phyloP scores from a whole-genome alignment of 2,329 filamentous ascomycete species.

The Samsoniella hepiali region DNA sequence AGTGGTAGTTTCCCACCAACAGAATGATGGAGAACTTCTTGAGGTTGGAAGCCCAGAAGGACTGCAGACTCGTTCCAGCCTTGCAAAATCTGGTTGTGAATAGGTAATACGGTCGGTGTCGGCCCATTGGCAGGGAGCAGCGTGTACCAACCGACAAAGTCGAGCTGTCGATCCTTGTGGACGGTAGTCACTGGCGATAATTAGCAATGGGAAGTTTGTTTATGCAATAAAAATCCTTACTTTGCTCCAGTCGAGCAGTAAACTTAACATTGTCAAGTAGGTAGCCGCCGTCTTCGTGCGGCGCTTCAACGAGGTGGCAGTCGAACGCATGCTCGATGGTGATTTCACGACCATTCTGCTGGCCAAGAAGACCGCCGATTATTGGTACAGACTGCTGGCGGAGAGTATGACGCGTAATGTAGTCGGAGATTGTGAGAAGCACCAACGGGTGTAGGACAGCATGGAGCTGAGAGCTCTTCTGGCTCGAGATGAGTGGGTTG shows the following conservation, averaged over 20 bases:
- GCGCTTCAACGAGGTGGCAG: conserved; percentile 54
- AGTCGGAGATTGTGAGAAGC: conserved; percentile 93
- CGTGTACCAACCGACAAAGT: conserved; percentile 91
- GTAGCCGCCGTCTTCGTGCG: conserved; percentile 51
- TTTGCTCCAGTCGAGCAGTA: conserved; percentile 73
- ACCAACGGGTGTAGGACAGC: conserved; percentile 89
- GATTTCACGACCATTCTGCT: conserved; percentile 85
- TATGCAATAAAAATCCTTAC: conserved; percentile 47
- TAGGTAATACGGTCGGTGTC: conserved; percentile 61
- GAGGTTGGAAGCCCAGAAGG: conserved; percentile 81
- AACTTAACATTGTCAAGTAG: conserved; percentile 72
- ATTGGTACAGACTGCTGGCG: conserved; percentile 72
- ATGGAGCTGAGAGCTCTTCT: conserved; percentile 70
- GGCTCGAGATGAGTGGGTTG: conserved; percentile 62
- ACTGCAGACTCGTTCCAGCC: conserved; percentile 81
- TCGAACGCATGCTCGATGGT: conserved; percentile 94
- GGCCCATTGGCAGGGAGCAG: conserved; percentile 72
- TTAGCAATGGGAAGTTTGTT: not conserved
- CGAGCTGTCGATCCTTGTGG: conserved; percentile 77
- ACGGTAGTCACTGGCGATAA: conserved; percentile 72
- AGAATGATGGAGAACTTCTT: conserved; percentile 49
- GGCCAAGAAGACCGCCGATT: conserved; percentile 83
- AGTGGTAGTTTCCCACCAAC: conserved; percentile 80
- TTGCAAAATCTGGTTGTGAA: conserved; percentile 74
- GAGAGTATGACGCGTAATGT: conserved; percentile 86